Evolutionary conservation across 2,329 filamentous ascomycete species (phyloP).

Genomic region (Aureobasidium sp.): DNA sequence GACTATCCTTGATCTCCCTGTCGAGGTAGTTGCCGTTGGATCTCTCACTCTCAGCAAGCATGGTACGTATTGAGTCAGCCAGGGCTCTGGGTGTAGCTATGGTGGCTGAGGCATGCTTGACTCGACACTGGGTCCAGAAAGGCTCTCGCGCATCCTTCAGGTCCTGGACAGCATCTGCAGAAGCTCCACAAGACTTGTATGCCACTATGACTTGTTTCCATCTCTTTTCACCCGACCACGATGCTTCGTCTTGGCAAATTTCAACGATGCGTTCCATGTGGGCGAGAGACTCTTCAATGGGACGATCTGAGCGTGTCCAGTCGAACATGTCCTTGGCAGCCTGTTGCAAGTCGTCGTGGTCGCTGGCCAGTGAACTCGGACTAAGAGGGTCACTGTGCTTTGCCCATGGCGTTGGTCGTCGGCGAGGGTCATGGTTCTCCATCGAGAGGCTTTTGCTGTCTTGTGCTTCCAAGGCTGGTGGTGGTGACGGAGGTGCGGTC

Average conservation of each 20-base stretch:
- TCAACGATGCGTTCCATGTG: neutral
- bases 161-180: neutral
- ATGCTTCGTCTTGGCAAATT: neutral
- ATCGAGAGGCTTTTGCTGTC: neutral
- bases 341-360: neutral
- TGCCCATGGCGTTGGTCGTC: neutral
- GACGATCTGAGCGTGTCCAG: neutral
- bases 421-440: neutral
- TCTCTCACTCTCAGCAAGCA: neutral
- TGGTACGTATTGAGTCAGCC: neutral
- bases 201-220: neutral
- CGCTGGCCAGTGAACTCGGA: neutral
- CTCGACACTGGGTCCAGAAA: neutral
- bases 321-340: neutral
- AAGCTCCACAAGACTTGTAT: neutral
- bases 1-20: neutral
- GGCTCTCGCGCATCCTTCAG: neutral
- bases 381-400: conserved; percentile 7
- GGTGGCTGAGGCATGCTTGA: neutral
- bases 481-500: neutral
- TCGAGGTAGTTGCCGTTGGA: neutral
- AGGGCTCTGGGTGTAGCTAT: neutral
- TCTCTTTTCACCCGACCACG: neutral
- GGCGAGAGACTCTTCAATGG: neutral
- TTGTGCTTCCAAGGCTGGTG: neutral